phyloP scores from a whole-genome alignment of 805 yeast species.

The Sungouiella thailandica region DNA sequence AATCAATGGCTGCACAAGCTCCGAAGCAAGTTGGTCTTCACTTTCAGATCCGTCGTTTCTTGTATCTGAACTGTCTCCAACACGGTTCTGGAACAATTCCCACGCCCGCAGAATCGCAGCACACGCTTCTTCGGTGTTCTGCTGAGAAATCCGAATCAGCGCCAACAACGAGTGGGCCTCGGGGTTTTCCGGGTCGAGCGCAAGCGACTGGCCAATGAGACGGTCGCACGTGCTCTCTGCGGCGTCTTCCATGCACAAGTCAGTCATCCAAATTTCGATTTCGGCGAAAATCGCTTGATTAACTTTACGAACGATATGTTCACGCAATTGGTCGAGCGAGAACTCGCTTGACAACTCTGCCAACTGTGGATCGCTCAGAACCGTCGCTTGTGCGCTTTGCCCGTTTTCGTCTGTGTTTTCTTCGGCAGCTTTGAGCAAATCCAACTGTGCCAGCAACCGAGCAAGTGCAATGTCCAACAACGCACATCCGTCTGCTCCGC shows the following conservation, averaged over 20 bases:
- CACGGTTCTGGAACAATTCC: slow-evolving; percentile 57
- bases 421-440: slow-evolving; percentile 26
- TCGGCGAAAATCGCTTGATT: slow-evolving; percentile 77
- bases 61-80: slow-evolving; percentile 42
- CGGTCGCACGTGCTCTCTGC: slow-evolving; percentile 81
- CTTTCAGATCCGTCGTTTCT: slow-evolving; percentile 26
- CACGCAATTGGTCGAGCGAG: slow-evolving; percentile 18
- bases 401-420: slow-evolving; percentile 16
- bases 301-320: slow-evolving; percentile 49
- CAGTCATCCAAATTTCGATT: slow-evolving; percentile 97
- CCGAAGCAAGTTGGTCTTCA: slow-evolving; percentile 51
- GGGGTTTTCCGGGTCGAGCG: slow-evolving; percentile 57
- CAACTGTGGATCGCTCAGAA: slow-evolving; percentile 22
- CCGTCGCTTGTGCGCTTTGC: no score
- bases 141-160: slow-evolving; percentile 87
- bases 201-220: slow-evolving; percentile 59
- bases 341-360: slow-evolving; percentile 23
- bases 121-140: slow-evolving; percentile 64
- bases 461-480: slow-evolving; percentile 60
- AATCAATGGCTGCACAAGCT: slow-evolving; percentile 66
- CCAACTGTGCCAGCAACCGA: slow-evolving; percentile 35
- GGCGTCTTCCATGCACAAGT: slow-evolving; percentile 86
- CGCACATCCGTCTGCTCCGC: slow-evolving; percentile 70
- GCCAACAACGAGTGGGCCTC: slow-evolving; percentile 81
- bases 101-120: slow-evolving; percentile 66